phyloP scores from a whole-genome alignment of 1,284 basidiomycete species.

The Pholiota adiposa region DNA sequence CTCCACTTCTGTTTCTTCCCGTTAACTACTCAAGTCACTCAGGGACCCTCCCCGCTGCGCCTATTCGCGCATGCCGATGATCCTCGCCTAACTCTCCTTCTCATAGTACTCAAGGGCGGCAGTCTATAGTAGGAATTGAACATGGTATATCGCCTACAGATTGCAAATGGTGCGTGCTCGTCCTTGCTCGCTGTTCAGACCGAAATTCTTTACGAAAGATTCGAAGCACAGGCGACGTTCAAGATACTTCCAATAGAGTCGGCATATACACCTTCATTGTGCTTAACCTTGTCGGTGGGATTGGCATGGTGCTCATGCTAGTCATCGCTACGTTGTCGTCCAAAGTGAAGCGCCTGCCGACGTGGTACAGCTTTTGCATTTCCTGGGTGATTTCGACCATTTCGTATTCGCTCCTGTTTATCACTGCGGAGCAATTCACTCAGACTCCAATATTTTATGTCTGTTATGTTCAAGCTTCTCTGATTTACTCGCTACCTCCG shows the following conservation, averaged over 20 bases:
- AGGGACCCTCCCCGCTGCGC: background rate
- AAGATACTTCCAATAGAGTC: background rate
- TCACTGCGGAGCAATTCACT: constrained; percentile 22
- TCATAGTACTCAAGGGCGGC: background rate
- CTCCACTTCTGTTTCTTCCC: background rate
- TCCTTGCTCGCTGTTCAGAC: background rate
- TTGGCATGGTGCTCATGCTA: constrained; percentile 27
- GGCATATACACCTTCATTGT: constrained; percentile 20
- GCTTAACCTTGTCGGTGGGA: constrained; percentile 22
- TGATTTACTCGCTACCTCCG: constrained; percentile 25
- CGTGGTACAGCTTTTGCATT: constrained; percentile 38
- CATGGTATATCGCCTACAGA: constrained; percentile 12
- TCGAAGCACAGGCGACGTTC: background rate
- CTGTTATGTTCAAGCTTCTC: constrained; percentile 22
- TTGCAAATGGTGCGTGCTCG: background rate
- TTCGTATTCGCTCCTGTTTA: constrained; percentile 33
- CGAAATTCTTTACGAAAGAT: background rate
- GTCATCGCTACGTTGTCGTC: constrained; percentile 29
- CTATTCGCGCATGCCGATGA: background rate
- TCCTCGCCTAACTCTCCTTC: constrained; percentile 1
- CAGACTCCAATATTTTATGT: constrained; percentile 14
- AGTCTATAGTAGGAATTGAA: background rate
- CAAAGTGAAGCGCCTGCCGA: constrained; percentile 30
- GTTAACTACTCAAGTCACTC: background rate
- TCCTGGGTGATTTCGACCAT: constrained; percentile 35